These are phyloP conservation scores for Inonotus obliquus DNA, from an alignment of 1,284 basidiomycete genomes.

Conservation along the genomic window DNA sequence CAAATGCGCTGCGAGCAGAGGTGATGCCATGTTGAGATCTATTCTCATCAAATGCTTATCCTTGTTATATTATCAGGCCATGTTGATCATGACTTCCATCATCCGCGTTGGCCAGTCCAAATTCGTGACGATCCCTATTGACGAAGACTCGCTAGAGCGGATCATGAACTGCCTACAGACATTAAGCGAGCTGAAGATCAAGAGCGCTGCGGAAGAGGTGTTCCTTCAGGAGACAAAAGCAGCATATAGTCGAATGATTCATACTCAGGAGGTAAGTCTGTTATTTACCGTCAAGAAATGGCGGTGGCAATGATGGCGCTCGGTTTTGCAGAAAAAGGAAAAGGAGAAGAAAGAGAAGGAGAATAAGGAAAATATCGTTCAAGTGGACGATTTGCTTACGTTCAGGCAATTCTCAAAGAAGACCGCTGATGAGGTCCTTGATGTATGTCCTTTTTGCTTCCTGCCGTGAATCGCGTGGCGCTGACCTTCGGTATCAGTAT, in stretches of 20 bases:
- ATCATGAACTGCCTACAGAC: constrained; percentile 97
- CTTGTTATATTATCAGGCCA: constrained; percentile 56
- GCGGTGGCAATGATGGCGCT: neutral
- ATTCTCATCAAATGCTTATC: neutral
- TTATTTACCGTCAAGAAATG: neutral
- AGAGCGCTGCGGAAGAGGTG: constrained; percentile 68
- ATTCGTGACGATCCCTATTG: constrained; percentile 89
- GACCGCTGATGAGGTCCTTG: constrained; percentile 71
- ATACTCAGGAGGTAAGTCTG: constrained; percentile 74
- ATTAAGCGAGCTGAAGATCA: constrained; percentile 70
- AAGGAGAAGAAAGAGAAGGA: constrained; percentile 84
- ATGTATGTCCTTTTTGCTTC: constrained; percentile 49
- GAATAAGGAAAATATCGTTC: constrained; percentile 71
- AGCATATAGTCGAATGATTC: constrained; percentile 93
- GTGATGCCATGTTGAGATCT: constrained; percentile 32
- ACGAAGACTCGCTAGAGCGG: constrained; percentile 96
- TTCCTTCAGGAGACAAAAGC: constrained; percentile 92
- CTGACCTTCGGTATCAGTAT: constrained; percentile 48
- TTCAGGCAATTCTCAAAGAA: constrained; percentile 98
- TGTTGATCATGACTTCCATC: constrained; percentile 97
- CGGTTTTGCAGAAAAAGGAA: constrained; percentile 60
- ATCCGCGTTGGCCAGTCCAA: constrained; percentile 97
- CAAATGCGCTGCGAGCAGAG: constrained; percentile 84
- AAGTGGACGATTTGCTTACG: constrained; percentile 89
- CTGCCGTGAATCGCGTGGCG: neutral